A percentile compares a stretch with the other conserved stretches of the same genome.
These are phyloP conservation scores for Dictyostelium intermedium DNA, from an alignment of 78 protist species.

Conservation along the genomic window DNA sequence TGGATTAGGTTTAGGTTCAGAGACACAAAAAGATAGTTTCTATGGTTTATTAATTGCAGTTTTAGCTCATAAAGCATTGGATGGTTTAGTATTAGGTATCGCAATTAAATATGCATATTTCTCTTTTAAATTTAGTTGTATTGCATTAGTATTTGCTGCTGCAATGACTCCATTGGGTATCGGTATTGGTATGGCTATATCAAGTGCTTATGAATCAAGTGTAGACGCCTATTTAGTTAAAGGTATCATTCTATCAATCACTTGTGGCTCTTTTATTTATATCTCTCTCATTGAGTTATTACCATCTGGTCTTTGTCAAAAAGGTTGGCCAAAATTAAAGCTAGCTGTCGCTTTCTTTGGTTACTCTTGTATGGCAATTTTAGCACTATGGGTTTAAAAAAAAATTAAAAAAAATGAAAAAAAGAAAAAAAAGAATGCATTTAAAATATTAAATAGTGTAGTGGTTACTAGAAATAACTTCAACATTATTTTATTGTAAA, in stretches of 20 bases:
- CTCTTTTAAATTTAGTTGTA: not conserved
- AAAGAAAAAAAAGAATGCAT: not conserved
- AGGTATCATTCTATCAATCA: slow-evolving; percentile 40
- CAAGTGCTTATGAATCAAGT: not conserved
- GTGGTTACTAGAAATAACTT: not conserved
- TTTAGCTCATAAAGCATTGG: slow-evolving; percentile 39
- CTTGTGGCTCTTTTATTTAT: slow-evolving; percentile 50
- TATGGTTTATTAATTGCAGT: slow-evolving; percentile 67
- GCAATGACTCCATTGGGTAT: slow-evolving; percentile 75
- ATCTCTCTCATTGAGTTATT: slow-evolving; percentile 50
- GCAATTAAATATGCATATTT: slow-evolving; percentile 41
- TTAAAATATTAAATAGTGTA: not conserved
- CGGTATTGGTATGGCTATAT: slow-evolving; percentile 72
- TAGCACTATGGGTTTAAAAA: slow-evolving; percentile 54
- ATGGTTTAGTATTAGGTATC: slow-evolving; percentile 61
- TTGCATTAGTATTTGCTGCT: slow-evolving; percentile 20
- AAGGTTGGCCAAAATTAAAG: slow-evolving; percentile 50
- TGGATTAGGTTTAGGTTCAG: slow-evolving; percentile 66
- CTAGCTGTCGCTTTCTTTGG: slow-evolving; percentile 14
- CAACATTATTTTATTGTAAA: not conserved
- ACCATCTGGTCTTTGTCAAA: slow-evolving; percentile 53
- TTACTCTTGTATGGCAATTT: slow-evolving; percentile 16
- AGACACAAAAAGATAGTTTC: slow-evolving; percentile 18
- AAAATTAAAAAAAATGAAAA: not conserved
- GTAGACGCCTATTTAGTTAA: not conserved